These are phyloP conservation scores for Sordariomycetes sp. DNA, from an alignment of 2,329 filamentous ascomycete genomes.

Conservation along the genomic window DNA sequence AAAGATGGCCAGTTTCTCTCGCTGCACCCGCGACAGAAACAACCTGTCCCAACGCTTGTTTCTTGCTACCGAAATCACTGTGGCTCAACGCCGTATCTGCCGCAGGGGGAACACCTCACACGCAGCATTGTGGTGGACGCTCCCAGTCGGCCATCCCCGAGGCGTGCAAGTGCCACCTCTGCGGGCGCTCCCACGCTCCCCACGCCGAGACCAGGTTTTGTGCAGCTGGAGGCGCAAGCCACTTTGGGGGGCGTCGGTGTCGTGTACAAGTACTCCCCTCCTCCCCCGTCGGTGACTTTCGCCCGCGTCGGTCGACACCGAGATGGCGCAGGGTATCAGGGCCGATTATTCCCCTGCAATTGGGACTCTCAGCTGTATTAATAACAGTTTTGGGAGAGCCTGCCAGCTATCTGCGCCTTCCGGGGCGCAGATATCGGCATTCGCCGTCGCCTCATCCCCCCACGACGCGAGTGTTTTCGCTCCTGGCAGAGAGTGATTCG, in stretches of 20 bases:
- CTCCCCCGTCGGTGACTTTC: neutral
- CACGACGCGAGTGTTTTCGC: slow-evolving; percentile 41
- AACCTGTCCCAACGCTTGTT: too few relatives aligned
- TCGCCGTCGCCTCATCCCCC: slow-evolving; percentile 18
- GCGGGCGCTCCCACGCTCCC: neutral
- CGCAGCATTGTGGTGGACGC: neutral
- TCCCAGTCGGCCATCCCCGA: neutral
- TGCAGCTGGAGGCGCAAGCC: neutral
- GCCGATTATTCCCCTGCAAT: too few relatives aligned
- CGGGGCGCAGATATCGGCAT: slow-evolving; percentile 37
- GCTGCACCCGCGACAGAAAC: too few relatives aligned
- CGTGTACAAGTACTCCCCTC: neutral
- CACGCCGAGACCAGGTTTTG: neutral
- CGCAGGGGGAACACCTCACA: neutral
- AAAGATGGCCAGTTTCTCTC: too few relatives aligned
- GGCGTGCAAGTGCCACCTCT: neutral
- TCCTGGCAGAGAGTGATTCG: slow-evolving; percentile 35
- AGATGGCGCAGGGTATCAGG: neutral
- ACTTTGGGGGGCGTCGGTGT: slow-evolving; percentile 7
- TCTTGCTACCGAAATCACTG: neutral
- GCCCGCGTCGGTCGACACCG: neutral
- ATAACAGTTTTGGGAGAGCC: too few relatives aligned
- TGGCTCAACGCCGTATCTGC: neutral
- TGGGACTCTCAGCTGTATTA: too few relatives aligned
- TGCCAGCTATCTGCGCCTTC: neutral